phyloP scores from a whole-genome alignment of 2,329 filamentous ascomycete species.

The Aspergillus pseudoglaucus region DNA sequence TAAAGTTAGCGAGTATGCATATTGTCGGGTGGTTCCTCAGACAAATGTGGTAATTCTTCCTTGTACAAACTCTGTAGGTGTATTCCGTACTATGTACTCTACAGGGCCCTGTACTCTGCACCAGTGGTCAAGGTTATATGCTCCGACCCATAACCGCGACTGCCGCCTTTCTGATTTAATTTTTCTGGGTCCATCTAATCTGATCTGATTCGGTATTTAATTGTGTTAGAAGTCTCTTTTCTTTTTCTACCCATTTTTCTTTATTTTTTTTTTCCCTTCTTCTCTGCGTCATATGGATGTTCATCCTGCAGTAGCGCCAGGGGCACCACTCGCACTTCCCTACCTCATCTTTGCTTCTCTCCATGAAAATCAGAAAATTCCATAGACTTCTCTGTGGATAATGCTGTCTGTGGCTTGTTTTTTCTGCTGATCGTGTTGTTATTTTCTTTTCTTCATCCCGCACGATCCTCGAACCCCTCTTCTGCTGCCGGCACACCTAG shows the following conservation, averaged over 20 bases:
- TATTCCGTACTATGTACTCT: too few species aligned
- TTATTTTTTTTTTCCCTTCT: background rate
- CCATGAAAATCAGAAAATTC: background rate
- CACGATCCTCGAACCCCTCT: background rate
- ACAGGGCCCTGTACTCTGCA: too few species aligned
- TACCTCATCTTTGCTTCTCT: background rate
- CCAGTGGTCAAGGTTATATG: too few species aligned
- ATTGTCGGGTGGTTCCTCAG: background rate
- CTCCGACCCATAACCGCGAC: too few species aligned
- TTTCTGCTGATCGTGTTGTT: background rate
- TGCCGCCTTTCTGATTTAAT: too few species aligned
- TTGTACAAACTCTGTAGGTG: background rate
- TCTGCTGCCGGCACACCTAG: background rate
- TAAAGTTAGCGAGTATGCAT: too few species aligned
- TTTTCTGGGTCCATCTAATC: too few species aligned
- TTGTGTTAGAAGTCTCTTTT: background rate
- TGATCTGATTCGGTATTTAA: background rate
- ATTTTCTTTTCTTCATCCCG: background rate
- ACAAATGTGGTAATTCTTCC: background rate
- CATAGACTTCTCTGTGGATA: too few species aligned
- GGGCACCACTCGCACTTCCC: background rate
- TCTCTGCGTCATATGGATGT: background rate
- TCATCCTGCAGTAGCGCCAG: background rate
- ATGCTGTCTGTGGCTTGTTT: background rate
- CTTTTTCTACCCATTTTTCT: background rate